Percentiles rank a stretch among this genome's conserved stretches.
phyloP scores from a whole-genome alignment of 768 basidiomycete species.

The Leccinum disarticulatum region DNA sequence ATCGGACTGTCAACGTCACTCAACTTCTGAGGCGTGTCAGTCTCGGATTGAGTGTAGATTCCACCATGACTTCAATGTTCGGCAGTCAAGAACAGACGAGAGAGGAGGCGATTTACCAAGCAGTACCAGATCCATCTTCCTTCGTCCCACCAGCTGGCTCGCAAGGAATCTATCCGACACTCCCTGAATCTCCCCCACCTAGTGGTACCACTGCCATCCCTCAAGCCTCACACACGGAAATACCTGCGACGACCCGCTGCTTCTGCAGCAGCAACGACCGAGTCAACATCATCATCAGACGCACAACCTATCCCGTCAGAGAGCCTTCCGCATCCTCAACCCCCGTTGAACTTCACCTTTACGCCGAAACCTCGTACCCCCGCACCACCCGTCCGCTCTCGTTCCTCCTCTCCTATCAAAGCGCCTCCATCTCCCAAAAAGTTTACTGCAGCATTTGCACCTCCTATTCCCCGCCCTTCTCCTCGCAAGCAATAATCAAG shows the following conservation, averaged over 20 bases:
- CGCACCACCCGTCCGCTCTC: conserved; percentile 29
- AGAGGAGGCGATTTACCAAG: conserved; percentile 24
- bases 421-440: conserved; percentile 43
- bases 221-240: conserved; percentile 8
- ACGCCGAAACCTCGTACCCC: conserved; percentile 25
- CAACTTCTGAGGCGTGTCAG: conserved; percentile 43
- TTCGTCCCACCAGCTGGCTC: conserved; percentile 3
- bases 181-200: conserved; percentile 18
- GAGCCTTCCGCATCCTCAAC: conserved; percentile 5
- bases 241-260: conserved; percentile 1
- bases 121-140: conserved; percentile 11
- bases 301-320: conserved; percentile 5
- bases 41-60: conserved; percentile 42
- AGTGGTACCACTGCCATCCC: background rate
- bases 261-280: background rate
- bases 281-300: conserved; percentile 16
- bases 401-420: conserved; percentile 38
- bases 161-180: conserved; percentile 18
- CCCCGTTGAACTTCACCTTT: conserved; percentile 36
- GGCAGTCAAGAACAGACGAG: conserved; percentile 33
- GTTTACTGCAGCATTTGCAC: conserved; percentile 70
- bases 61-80: conserved; percentile 53
- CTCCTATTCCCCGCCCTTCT: conserved; percentile 51
- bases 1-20: conserved; percentile 70
- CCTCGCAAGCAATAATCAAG: conserved; percentile 50